Conservation (phyloP, 2,329 filamentous ascomycete genomes). For the Penicillium sp. region DNA sequence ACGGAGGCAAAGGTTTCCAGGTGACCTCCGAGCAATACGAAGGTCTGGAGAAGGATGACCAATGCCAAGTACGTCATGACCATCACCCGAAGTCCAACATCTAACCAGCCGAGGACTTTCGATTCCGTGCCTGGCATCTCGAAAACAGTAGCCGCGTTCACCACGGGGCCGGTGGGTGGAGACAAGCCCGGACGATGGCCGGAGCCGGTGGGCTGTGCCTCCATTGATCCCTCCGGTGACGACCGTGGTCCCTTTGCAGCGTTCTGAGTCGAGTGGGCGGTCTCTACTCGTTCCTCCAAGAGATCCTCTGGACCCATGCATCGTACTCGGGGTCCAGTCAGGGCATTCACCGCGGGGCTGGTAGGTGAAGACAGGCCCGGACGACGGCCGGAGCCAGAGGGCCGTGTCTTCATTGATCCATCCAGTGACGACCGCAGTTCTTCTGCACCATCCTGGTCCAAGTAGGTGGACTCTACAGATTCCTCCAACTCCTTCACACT, state of each 20-base stretch:
- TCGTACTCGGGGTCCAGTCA: not conserved
- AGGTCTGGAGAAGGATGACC: not conserved
- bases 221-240: too few species aligned
- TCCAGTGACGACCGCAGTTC: not conserved
- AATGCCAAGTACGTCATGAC: not conserved
- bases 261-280: too few species aligned
- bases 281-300: not conserved
- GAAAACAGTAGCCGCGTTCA: not conserved
- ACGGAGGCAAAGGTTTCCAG: not conserved
- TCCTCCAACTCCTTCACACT: too few species aligned
- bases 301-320: not conserved
- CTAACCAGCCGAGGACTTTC: not conserved
- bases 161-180: too few species aligned
- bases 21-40: not conserved
- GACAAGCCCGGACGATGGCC: too few species aligned
- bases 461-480: too few species aligned
- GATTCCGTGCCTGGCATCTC: not conserved
- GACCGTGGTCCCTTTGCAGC: too few species aligned
- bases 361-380: not conserved
- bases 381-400: too few species aligned
- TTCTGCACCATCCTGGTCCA: not conserved
- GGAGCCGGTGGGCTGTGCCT: too few species aligned
- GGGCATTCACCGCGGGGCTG: not conserved
- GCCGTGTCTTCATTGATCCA: not conserved
- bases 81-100: not conserved